Percentiles rank a stretch among this genome's conserved stretches.
Conservation (phyloP, 495 filamentous ascomycete genomes). For the Terfezia claveryi region DNA sequence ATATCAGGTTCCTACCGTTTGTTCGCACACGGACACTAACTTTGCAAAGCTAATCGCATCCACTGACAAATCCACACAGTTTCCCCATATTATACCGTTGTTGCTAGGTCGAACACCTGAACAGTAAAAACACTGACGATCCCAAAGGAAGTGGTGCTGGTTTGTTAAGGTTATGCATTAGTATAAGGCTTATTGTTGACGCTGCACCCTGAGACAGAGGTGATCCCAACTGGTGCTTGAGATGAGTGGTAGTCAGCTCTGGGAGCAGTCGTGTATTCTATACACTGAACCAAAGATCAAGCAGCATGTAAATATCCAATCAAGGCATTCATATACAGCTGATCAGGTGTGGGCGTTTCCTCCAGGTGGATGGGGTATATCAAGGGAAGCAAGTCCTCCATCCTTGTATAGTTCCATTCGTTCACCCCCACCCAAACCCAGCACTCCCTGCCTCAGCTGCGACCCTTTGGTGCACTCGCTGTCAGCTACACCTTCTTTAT, state of each 20-base stretch:
- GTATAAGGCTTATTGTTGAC: neutral
- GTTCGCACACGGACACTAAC: neutral
- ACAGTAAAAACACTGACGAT: neutral
- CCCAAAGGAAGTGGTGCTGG: neutral
- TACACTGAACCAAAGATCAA: neutral
- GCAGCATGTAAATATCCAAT: neutral
- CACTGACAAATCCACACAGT: neutral
- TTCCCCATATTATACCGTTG: no score
- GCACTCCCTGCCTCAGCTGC: neutral
- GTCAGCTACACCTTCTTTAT: neutral
- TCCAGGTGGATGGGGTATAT: neutral
- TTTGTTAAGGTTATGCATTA: neutral
- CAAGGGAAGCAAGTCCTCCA: neutral
- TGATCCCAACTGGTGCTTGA: neutral
- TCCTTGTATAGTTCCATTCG: neutral
- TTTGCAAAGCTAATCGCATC: neutral
- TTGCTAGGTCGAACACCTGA: neutral
- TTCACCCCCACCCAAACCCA: neutral
- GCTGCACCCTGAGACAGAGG: neutral
- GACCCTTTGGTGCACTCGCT: neutral
- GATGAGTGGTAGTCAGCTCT: no score
- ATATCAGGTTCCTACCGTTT: neutral
- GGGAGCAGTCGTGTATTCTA: neutral
- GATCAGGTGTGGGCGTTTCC: neutral
- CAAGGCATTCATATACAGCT: neutral